Percentiles rank a stretch among this genome's conserved stretches.
Evolutionary conservation across 352 stramenopile species (phyloP).

Genomic region (Globisporangium splendens): DNA sequence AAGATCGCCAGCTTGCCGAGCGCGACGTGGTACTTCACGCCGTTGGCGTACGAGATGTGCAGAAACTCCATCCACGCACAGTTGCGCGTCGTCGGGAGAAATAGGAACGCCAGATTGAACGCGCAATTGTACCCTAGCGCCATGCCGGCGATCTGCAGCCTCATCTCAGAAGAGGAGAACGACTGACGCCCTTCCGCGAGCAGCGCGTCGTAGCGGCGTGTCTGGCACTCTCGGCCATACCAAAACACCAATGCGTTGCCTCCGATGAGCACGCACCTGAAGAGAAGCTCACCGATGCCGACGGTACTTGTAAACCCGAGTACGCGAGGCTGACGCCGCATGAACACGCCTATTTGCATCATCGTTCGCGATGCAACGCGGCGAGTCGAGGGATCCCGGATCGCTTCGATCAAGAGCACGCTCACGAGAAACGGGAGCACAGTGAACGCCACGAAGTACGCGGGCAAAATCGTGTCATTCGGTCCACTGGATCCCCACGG

Average conservation of each 20-base stretch:
- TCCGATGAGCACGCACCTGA: neutral
- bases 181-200: neutral
- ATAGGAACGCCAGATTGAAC: conserved; percentile 65
- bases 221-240: neutral
- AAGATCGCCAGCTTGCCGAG: conserved; percentile 40
- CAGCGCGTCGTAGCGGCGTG: neutral
- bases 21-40: conserved; percentile 63
- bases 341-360: neutral
- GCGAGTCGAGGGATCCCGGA: neutral
- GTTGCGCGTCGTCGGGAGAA: conserved; percentile 52
- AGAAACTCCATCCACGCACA: conserved; percentile 66
- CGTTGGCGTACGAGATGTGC: conserved; percentile 58
- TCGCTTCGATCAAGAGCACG: neutral
- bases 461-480: neutral
- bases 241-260: neutral
- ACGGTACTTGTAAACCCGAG: neutral
- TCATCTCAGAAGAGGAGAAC: neutral
- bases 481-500: neutral
- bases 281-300: neutral
- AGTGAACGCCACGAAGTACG: neutral
- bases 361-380: neutral
- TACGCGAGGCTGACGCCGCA: neutral
- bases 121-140: conserved; percentile 50
- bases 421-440: neutral
- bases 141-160: conserved; percentile 21